These are phyloP conservation scores for Triticum timopheevii DNA, from an alignment of 176 grass and related monocot species.

Conservation along the genomic window DNA sequence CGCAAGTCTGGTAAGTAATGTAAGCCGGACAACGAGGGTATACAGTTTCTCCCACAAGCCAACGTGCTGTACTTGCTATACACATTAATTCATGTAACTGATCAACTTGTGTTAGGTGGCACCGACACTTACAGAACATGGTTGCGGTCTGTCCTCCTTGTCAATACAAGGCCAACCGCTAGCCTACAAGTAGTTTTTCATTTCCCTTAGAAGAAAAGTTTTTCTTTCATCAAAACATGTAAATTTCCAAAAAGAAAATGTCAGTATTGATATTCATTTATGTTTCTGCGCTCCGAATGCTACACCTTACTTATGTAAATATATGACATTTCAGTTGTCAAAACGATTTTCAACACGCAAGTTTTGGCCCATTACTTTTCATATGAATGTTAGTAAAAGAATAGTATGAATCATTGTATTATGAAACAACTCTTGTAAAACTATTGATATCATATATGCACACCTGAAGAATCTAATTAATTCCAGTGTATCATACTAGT, in stretches of 20 bases:
- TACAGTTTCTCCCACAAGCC: background rate
- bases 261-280: background rate
- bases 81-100: background rate
- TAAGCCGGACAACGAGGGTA: too few species aligned
- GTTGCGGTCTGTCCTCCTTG: conserved; percentile 51
- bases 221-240: background rate
- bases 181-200: conserved; percentile 47
- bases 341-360: background rate
- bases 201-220: background rate
- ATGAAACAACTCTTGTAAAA: background rate
- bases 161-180: conserved; percentile 46
- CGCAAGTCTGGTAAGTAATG: background rate
- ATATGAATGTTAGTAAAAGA: background rate
- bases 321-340: background rate
- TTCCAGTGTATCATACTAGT: background rate
- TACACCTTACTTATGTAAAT: background rate
- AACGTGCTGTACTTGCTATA: background rate
- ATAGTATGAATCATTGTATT: background rate
- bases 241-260: background rate
- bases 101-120: background rate
- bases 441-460: background rate
- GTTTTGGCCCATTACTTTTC: background rate
- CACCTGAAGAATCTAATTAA: too few species aligned
- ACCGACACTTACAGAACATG: background rate
- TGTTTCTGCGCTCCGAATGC: background rate